Conservation (phyloP, 2,329 filamentous ascomycete genomes). For the Scytalidium lignicola region DNA sequence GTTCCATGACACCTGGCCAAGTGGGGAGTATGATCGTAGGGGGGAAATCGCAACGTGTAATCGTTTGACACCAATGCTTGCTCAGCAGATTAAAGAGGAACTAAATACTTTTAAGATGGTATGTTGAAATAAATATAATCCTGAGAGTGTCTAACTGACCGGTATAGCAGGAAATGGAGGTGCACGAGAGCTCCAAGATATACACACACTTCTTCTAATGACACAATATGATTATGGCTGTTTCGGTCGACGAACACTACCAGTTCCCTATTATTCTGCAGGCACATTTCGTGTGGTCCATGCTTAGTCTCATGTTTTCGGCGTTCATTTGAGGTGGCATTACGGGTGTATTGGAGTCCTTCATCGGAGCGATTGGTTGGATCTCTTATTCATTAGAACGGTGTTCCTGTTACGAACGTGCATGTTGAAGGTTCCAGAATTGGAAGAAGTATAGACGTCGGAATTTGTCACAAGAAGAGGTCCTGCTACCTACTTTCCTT, state of each 20-base stretch:
- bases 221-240: constrained; percentile 28
- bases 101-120: constrained; percentile 99
- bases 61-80: constrained; percentile 89
- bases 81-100: constrained; percentile 99
- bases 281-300: constrained; percentile 20
- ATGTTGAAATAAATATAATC: constrained; percentile 30
- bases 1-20: constrained; percentile 95
- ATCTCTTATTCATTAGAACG: constrained; percentile 26
- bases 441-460: not conserved
- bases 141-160: constrained; percentile 33
- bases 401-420: constrained; percentile 11
- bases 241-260: constrained; percentile 18
- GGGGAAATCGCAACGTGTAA: constrained; percentile 98
- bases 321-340: constrained; percentile 27
- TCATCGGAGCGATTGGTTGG: constrained; percentile 29
- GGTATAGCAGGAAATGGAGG: constrained; percentile 87
- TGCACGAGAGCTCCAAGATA: constrained; percentile 93
- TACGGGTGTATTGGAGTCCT: constrained; percentile 28
- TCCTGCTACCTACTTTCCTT: constrained; percentile 5
- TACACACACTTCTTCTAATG: constrained; percentile 99
- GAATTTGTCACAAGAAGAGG: not conserved
- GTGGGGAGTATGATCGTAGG: constrained; percentile 89
- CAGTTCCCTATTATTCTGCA: constrained; percentile 15
- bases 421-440: constrained; percentile 1
- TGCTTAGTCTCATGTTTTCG: constrained; percentile 20